phyloP scores from a whole-genome alignment of 2,329 filamentous ascomycete species.

The Lasiodiplodia theobromae region DNA sequence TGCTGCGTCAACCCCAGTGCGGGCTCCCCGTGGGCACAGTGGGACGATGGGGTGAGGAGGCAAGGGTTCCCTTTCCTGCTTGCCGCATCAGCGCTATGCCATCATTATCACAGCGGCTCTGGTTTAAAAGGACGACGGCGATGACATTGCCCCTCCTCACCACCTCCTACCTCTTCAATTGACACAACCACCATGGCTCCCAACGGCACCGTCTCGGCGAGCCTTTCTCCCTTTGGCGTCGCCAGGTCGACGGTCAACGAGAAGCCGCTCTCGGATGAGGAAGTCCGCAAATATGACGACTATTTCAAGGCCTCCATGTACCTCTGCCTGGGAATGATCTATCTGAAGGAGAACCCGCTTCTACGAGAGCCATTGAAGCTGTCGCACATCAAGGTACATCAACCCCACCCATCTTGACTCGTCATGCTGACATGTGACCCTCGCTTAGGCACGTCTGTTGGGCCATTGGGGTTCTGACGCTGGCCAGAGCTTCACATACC shows the following conservation, averaged over 20 bases:
- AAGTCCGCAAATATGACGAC: conserved; percentile 72
- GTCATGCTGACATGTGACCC: conserved; percentile 9
- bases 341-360: conserved; percentile 75
- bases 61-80: conserved; percentile 13
- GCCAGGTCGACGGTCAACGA: conserved; percentile 69
- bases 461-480: conserved; percentile 82
- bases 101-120: conserved; percentile 1
- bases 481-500: conserved; percentile 82
- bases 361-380: conserved; percentile 72
- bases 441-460: conserved; percentile 64
- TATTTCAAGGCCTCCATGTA: conserved; percentile 80
- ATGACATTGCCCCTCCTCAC: not conserved
- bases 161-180: not conserved
- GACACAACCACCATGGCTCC: conserved; percentile 6
- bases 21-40: conserved; percentile 21
- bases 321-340: conserved; percentile 81
- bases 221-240: conserved; percentile 69
- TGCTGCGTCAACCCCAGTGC: conserved; percentile 6
- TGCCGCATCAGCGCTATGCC: conserved; percentile 10
- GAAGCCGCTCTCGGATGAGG: conserved; percentile 69
- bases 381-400: conserved; percentile 69
- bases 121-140: not conserved
- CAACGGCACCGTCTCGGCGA: conserved; percentile 44
- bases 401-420: not conserved
- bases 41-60: conserved; percentile 21